These are phyloP conservation scores for Dactylellina parvicollis DNA, from an alignment of 2,329 filamentous ascomycete species.

Conservation along the genomic window DNA sequence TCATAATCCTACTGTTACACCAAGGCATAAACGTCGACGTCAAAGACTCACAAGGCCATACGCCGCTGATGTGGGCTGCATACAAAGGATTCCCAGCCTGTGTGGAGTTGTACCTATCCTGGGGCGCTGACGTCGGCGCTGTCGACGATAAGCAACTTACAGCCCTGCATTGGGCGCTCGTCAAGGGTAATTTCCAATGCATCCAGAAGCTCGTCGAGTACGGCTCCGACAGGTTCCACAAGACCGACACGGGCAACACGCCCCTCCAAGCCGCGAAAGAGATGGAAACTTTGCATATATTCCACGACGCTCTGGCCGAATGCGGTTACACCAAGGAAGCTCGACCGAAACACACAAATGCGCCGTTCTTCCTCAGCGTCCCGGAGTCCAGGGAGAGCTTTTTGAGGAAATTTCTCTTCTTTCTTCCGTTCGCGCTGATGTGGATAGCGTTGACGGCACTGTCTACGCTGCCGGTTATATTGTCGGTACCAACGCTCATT, in stretches of 20 bases:
- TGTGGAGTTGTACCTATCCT: slow-evolving; percentile 89
- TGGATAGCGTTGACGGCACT: slow-evolving; percentile 76
- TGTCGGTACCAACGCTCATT: slow-evolving; percentile 77
- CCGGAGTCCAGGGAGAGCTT: slow-evolving; percentile 64
- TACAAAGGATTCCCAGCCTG: slow-evolving; percentile 96
- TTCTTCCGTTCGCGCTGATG: slow-evolving; percentile 84
- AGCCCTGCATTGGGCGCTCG: slow-evolving; percentile 93
- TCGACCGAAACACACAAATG: slow-evolving; percentile 69
- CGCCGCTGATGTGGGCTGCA: slow-evolving; percentile 96
- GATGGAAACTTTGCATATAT: slow-evolving; percentile 84
- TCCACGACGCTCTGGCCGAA: slow-evolving; percentile 83
- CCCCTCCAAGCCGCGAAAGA: slow-evolving; percentile 85
- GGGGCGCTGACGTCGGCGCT: slow-evolving; percentile 93
- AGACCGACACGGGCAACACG: slow-evolving; percentile 89
- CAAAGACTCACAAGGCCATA: slow-evolving; percentile 88
- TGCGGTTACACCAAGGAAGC: slow-evolving; percentile 84
- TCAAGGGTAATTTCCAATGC: slow-evolving; percentile 88
- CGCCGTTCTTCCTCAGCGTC: slow-evolving; percentile 49
- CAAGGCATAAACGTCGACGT: slow-evolving; percentile 96
- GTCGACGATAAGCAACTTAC: slow-evolving; percentile 93
- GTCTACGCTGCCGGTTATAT: slow-evolving; percentile 76
- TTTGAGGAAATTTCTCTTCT: slow-evolving; percentile 85
- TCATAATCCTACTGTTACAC: slow-evolving; percentile 88
- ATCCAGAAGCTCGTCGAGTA: slow-evolving; percentile 96
- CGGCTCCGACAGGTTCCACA: slow-evolving; percentile 89